These are phyloP conservation scores for Alternaria arborescens DNA, from an alignment of 2,329 filamentous ascomycete species.

Conservation along the genomic window DNA sequence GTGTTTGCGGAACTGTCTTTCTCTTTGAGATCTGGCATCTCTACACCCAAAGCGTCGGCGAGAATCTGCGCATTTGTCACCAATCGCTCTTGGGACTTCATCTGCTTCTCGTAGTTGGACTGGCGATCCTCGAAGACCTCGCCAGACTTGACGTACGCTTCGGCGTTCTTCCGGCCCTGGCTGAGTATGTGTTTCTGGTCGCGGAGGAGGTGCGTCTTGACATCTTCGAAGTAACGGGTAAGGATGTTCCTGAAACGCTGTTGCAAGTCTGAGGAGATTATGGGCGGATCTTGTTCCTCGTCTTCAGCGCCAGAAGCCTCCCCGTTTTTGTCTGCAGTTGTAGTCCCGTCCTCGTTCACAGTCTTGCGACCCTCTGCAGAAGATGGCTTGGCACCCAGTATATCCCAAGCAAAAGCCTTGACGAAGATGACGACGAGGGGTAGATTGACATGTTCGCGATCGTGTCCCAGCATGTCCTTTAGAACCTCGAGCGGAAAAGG, in stretches of 20 bases:
- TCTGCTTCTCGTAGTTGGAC: slow-evolving; percentile 91
- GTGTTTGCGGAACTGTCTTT: slow-evolving; percentile 73
- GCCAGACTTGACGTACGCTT: slow-evolving; percentile 97
- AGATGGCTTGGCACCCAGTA: slow-evolving; percentile 78
- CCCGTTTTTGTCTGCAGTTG: slow-evolving; percentile 63
- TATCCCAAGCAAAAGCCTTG: slow-evolving; percentile 95
- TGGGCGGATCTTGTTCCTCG: slow-evolving; percentile 71
- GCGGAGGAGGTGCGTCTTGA: slow-evolving; percentile 86
- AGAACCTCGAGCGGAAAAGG: slow-evolving; percentile 97
- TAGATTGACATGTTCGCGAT: slow-evolving; percentile 89
- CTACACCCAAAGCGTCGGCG: slow-evolving; percentile 84
- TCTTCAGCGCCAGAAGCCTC: slow-evolving; percentile 63
- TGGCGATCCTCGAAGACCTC: slow-evolving; percentile 98
- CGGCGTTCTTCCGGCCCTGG: slow-evolving; percentile 93
- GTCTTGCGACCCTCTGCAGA: slow-evolving; percentile 82
- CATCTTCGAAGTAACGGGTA: slow-evolving; percentile 88
- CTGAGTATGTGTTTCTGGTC: slow-evolving; percentile 88
- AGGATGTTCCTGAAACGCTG: slow-evolving; percentile 87
- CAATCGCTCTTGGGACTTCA: slow-evolving; percentile 91
- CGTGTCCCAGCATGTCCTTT: slow-evolving; percentile 93
- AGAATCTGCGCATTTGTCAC: slow-evolving; percentile 89
- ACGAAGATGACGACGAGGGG: slow-evolving; percentile 94
- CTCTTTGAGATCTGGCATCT: slow-evolving; percentile 93
- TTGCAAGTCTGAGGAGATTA: slow-evolving; percentile 79
- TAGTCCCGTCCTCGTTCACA: slow-evolving; percentile 80